phyloP scores from a whole-genome alignment of 2,329 filamentous ascomycete species.

The Paracamarosporium sp. region DNA sequence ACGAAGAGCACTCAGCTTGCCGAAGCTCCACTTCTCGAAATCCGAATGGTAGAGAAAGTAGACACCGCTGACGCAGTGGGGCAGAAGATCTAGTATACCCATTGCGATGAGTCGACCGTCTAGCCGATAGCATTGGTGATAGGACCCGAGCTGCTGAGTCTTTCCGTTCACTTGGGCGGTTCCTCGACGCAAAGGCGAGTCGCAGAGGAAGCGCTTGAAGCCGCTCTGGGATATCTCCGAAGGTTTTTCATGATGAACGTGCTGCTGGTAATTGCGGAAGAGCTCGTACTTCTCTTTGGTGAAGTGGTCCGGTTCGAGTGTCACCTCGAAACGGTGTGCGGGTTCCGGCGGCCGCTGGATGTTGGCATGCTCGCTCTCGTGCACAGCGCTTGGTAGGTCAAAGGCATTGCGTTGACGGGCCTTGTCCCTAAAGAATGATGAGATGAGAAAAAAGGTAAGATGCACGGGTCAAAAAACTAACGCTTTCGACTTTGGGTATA shows the following conservation, averaged over 20 bases:
- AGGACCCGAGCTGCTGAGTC: slow-evolving; percentile 70
- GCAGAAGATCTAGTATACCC: slow-evolving; percentile 77
- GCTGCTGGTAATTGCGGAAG: slow-evolving; percentile 76
- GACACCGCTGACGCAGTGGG: slow-evolving; percentile 78
- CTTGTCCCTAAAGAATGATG: slow-evolving; percentile 53
- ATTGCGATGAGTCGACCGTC: slow-evolving; percentile 79
- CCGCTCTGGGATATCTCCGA: slow-evolving; percentile 64
- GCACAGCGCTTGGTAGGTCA: slow-evolving; percentile 69
- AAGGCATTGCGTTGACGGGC: slow-evolving; percentile 72
- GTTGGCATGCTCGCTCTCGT: slow-evolving; percentile 68
- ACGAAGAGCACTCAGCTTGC: slow-evolving; percentile 76
- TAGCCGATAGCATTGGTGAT: slow-evolving; percentile 81
- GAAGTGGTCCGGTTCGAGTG: slow-evolving; percentile 72
- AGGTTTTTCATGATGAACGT: slow-evolving; percentile 73
- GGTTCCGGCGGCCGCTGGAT: slow-evolving; percentile 68
- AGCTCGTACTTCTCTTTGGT: slow-evolving; percentile 77
- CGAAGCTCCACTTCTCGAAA: slow-evolving; percentile 72
- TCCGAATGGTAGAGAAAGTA: slow-evolving; percentile 85
- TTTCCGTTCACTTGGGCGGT: slow-evolving; percentile 56
- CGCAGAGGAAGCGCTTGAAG: slow-evolving; percentile 77
- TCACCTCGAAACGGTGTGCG: slow-evolving; percentile 71
- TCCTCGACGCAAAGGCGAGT: slow-evolving; percentile 66
- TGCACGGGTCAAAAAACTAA: slow-evolving; percentile 43
- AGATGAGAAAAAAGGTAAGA: neutral
- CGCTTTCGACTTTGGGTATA: slow-evolving; percentile 72